Evolutionary conservation across 73 alveolate genomes (phyloP), one percentile per base, ranked within the genome.

Genomic region (Paramecium bursaria): DNA sequence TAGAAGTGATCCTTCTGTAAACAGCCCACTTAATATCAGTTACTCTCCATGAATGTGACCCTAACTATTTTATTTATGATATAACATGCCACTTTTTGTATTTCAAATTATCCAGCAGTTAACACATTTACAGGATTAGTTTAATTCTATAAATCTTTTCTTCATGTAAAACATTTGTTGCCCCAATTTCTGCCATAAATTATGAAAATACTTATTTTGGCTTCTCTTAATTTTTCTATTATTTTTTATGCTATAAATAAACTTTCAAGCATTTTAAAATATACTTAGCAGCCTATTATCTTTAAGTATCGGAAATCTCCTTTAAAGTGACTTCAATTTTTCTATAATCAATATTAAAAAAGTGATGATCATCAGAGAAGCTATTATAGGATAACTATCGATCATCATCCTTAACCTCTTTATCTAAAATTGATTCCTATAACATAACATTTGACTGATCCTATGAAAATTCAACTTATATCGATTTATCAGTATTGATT

Each of bases 111-210:
- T 67, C 82, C 21, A 67, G 19, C 4, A 67, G 46, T 19, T 67
- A 67, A 21, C 82, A 67, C 22, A 67, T 42, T 21, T 67, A 57
- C 14, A 67, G 35, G 4, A 67, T 67, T 2, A 21, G 35, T 42
- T 67, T 67, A 35, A 67, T 67, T 39, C 82, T 67, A 7, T 22
- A 44, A n/a, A 67, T 14, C 4, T 42, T 67, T 14, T 67, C 82
- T 15, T 67, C 82, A 30, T 39, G 33, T 7, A 21, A 31, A 2
- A 67, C 44, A 67, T 57, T 57, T 10, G 76, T 30, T n/a, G 82
- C 82, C 14, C 82, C 82, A 67, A 67, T 29, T 33, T 67, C 82
- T 4, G 44, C 53, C 1, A 67, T 25, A 3, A 67, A 42, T 25
- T 67, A 25, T 2, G 60, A 31, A 67, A 67, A 67, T 7, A 30